These are phyloP conservation scores for Madurella mycetomatis DNA, from an alignment of 2,329 filamentous ascomycete genomes.

Conservation along the genomic window DNA sequence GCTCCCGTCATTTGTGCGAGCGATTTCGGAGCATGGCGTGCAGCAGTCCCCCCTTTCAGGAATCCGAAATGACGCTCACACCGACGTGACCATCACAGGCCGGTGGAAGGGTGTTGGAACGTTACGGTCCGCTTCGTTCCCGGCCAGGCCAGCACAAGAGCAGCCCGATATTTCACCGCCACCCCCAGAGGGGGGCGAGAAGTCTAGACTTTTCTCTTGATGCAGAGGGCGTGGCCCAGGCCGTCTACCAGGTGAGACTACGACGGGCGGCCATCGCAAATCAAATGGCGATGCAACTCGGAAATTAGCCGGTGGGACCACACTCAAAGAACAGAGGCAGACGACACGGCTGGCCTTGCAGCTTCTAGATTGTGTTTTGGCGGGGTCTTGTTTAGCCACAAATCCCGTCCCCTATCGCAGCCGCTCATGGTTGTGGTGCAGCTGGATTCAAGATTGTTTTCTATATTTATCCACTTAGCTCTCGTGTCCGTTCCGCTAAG, in stretches of 20 bases:
- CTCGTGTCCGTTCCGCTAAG: background rate
- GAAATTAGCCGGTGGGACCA: constrained; percentile 3
- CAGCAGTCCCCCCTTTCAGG: no score
- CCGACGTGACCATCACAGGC: no score
- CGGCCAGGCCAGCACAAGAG: no score
- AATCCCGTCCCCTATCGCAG: constrained; percentile 1
- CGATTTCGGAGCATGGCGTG: no score
- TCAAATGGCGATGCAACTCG: background rate
- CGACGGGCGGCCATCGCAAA: background rate
- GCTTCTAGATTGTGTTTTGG: constrained; percentile 4
- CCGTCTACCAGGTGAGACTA: no score
- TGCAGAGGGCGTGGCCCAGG: background rate
- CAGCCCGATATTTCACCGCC: no score
- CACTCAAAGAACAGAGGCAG: background rate
- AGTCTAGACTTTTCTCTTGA: background rate
- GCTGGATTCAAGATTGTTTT: background rate
- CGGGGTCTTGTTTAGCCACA: constrained; percentile 11
- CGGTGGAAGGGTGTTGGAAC: no score
- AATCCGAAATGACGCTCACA: no score
- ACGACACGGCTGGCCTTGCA: background rate
- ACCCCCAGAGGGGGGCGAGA: background rate
- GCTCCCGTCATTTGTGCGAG: no score
- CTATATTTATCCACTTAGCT: constrained; percentile 7
- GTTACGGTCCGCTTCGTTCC: no score
- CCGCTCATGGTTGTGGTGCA: background rate